Percentiles rank a stretch among this genome's conserved stretches.
phyloP scores from a whole-genome alignment of 2,329 filamentous ascomycete genomes.

The Trichoderma atroviride region DNA sequence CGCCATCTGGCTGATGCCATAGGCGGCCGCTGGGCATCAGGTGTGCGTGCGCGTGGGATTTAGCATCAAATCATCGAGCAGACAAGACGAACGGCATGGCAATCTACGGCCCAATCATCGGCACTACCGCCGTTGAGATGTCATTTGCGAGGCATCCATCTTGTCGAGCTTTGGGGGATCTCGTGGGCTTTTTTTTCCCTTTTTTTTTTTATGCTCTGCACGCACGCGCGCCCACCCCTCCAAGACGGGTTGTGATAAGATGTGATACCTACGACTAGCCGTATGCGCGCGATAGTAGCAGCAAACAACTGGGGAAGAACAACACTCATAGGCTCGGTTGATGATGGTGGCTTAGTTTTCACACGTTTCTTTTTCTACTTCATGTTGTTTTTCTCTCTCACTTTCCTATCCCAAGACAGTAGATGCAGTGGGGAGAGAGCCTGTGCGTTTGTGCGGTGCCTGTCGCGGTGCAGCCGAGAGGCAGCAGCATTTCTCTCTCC shows the following conservation, averaged over 20 bases:
- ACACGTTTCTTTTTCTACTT: not conserved
- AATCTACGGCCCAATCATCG: slow-evolving; percentile 5
- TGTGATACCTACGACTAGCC: not conserved
- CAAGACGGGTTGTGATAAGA: not conserved
- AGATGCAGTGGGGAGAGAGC: slow-evolving; percentile 8
- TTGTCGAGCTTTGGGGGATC: slow-evolving; percentile 4
- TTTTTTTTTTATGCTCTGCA: not conserved
- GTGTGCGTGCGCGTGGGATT: slow-evolving; percentile 6
- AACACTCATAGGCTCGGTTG: slow-evolving; percentile 10
- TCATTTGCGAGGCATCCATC: slow-evolving; percentile 24
- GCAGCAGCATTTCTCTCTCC: slow-evolving; percentile 21
- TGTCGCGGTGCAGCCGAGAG: slow-evolving; percentile 36
- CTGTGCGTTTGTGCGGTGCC: slow-evolving; percentile 15
- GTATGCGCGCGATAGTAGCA: slow-evolving; percentile 14
- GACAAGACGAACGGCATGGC: slow-evolving; percentile 14
- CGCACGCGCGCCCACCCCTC: slow-evolving; percentile 5
- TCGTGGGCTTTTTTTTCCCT: not conserved
- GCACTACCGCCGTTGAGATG: slow-evolving; percentile 5
- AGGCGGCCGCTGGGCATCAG: slow-evolving; percentile 16
- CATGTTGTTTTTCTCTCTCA: not conserved
- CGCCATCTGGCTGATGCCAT: slow-evolving; percentile 7
- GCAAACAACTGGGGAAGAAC: not conserved
- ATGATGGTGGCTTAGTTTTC: slow-evolving; percentile 3
- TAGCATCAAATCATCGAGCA: slow-evolving; percentile 2
- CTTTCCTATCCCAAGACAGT: not conserved